These are phyloP conservation scores for Ganoderma multipileum DNA, from an alignment of 1,284 basidiomycete species.

Conservation along the genomic window DNA sequence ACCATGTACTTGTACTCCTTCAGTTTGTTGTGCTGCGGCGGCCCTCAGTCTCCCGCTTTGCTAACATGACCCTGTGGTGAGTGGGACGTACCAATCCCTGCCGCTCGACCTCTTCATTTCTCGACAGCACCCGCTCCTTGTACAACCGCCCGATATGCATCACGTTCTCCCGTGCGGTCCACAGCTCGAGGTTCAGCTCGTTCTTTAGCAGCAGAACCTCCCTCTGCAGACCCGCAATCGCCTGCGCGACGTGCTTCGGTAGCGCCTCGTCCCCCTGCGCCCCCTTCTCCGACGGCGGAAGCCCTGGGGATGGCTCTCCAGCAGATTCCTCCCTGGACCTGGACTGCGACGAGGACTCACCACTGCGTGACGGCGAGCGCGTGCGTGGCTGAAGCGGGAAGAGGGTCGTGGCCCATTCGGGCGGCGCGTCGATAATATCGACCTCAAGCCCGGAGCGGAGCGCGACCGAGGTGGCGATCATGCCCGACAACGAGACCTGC, in stretches of 20 bases:
- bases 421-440: constrained; percentile 50
- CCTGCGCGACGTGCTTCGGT: constrained; percentile 59
- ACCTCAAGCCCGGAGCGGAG: constrained; percentile 72
- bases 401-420: constrained; percentile 33
- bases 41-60: constrained; percentile 1
- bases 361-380: constrained; percentile 33
- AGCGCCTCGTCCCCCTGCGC: constrained; percentile 31
- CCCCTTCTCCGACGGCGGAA: not conserved
- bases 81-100: constrained; percentile 77
- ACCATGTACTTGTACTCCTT: constrained; percentile 75
- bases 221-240: constrained; percentile 72
- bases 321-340: constrained; percentile 16
- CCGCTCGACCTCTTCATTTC: constrained; percentile 77
- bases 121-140: constrained; percentile 72
- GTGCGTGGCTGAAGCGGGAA: constrained; percentile 31
- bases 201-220: constrained; percentile 77
- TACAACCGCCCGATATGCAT: constrained; percentile 81
- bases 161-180: constrained; percentile 79
- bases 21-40: constrained; percentile 72
- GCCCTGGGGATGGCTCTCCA: constrained; percentile 9
- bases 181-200: constrained; percentile 84
- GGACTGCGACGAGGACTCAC: constrained; percentile 22
- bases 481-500: constrained; percentile 71
- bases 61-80: not conserved
- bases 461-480: constrained; percentile 71